Percentiles rank a stretch among this genome's conserved stretches.
These are phyloP conservation scores for Cordyceps fumosorosea DNA, from an alignment of 2,329 filamentous ascomycete genomes.

Conservation along the genomic window DNA sequence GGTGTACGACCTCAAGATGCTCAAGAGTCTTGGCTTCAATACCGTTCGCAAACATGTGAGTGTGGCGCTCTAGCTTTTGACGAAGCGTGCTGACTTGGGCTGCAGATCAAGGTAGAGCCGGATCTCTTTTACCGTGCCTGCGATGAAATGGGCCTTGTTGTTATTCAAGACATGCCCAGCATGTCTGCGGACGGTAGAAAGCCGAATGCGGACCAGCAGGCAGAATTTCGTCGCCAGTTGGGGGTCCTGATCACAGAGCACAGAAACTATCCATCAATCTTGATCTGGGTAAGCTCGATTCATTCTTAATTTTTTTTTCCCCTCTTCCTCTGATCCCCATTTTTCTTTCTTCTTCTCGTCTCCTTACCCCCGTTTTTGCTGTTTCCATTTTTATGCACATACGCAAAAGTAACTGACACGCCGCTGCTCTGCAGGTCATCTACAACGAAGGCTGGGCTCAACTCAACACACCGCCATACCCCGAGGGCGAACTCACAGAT, in stretches of 20 bases:
- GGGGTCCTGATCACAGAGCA: slow-evolving; percentile 55
- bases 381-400: background rate
- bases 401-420: background rate
- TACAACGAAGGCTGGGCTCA: slow-evolving; percentile 72
- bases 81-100: background rate
- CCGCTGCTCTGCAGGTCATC: slow-evolving; percentile 39
- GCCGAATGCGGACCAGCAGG: slow-evolving; percentile 45
- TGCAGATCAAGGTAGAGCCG: slow-evolving; percentile 58
- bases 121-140: slow-evolving; percentile 63
- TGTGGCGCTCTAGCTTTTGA: background rate
- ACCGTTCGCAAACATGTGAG: slow-evolving; percentile 64
- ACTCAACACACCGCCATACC: slow-evolving; percentile 37
- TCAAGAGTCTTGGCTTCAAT: slow-evolving; percentile 64
- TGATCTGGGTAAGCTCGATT: slow-evolving; percentile 48
- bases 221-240: slow-evolving; percentile 59
- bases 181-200: slow-evolving; percentile 31
- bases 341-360: background rate
- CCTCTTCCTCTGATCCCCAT: background rate
- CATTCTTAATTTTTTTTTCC: background rate
- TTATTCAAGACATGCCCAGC: slow-evolving; percentile 69
- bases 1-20: slow-evolving; percentile 55
- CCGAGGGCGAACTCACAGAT: slow-evolving; percentile 51
- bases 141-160: slow-evolving; percentile 57
- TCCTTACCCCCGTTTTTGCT: background rate
- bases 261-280: slow-evolving; percentile 58